Evolutionary conservation across 352 stramenopile species (phyloP).

Genomic region (Thraustochytrium sp.): DNA sequence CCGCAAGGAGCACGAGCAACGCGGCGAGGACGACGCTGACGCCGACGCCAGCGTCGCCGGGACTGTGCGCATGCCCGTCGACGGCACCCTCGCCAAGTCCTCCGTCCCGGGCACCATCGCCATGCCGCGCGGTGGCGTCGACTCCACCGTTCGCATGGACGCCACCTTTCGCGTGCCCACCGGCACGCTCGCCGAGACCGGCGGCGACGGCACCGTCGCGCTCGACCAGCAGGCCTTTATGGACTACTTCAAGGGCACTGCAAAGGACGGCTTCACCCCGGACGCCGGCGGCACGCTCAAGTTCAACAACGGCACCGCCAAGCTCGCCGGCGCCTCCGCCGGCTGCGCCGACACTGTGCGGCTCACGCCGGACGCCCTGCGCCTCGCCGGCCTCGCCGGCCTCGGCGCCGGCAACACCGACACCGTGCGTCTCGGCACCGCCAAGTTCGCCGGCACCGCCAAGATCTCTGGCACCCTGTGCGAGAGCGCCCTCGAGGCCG

Average conservation of each 20-base stretch:
- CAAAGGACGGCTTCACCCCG: too few relatives aligned
- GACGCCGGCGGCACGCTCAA: neutral
- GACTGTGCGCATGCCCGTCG: neutral
- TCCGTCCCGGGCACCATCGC: neutral
- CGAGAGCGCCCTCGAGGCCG: neutral
- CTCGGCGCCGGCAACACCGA: neutral
- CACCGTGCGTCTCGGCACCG: neutral
- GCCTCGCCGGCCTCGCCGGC: neutral
- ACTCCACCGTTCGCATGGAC: constrained; percentile 20
- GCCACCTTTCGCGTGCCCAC: neutral
- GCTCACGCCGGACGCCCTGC: neutral
- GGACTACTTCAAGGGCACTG: constrained; percentile 34
- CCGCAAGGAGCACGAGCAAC: constrained; percentile 26
- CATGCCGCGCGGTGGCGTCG: neutral
- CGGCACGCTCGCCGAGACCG: neutral
- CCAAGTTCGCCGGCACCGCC: neutral
- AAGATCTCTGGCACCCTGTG: constrained; percentile 8
- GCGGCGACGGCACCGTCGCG: neutral
- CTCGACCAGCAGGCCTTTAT: constrained; percentile 32
- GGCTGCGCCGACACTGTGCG: neutral
- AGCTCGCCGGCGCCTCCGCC: neutral
- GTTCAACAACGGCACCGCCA: neutral
- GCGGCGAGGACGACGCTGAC: neutral
- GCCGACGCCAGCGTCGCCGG: neutral
- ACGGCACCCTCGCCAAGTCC: neutral